phyloP scores from a whole-genome alignment of 225 moss, liverwort and hornwort genomes.

The Ulota crispa region DNA sequence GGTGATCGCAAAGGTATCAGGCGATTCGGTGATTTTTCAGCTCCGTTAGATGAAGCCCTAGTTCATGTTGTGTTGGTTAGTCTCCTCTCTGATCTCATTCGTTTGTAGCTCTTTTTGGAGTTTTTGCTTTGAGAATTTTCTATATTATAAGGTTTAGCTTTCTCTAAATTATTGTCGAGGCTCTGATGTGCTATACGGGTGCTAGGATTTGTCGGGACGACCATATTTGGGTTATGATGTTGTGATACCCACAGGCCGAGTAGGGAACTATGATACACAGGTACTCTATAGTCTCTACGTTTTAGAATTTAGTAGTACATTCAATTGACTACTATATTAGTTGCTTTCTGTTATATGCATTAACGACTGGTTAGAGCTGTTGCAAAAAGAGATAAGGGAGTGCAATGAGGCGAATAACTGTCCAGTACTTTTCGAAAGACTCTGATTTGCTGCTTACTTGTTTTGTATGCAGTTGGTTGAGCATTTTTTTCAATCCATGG shows the following conservation, averaged over 20 bases:
- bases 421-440: background rate
- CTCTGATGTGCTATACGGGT: background rate
- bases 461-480: conserved; percentile 68
- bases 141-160: background rate
- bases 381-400: background rate
- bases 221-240: conserved; percentile 81
- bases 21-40: conserved; percentile 94
- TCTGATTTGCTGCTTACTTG: conserved; percentile 4
- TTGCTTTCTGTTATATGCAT: background rate
- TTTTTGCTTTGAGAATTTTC: background rate
- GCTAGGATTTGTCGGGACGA: conserved; percentile 90
- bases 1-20: conserved; percentile 94
- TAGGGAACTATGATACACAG: conserved; percentile 98
- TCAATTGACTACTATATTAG: background rate
- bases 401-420: background rate
- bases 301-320: background rate
- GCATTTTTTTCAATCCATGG: conserved; percentile 90
- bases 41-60: conserved; percentile 94
- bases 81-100: conserved; percentile 9
- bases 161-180: background rate
- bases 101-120: background rate
- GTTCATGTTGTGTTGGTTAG: conserved; percentile 90
- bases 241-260: conserved; percentile 83
- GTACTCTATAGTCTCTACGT: conserved; percentile 26
- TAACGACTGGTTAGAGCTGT: background rate